phyloP scores from a whole-genome alignment of 2,329 filamentous ascomycete species.

The Aureobasidium musti region DNA sequence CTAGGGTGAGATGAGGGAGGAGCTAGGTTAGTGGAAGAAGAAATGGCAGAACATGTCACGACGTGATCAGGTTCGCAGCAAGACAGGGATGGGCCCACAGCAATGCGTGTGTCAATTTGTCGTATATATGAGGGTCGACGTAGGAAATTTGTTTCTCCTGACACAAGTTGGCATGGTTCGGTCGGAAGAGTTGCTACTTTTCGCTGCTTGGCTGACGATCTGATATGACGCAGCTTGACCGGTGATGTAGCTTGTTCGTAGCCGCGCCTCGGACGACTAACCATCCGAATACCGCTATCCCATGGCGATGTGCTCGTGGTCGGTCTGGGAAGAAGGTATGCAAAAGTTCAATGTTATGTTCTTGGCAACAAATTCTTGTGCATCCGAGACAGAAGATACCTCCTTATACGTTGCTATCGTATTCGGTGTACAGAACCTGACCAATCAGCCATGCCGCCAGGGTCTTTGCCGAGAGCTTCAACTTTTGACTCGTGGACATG shows the following conservation, averaged over 20 bases:
- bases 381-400: background rate
- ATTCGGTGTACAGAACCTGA: background rate
- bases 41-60: constrained; percentile 1
- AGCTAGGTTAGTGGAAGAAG: constrained; percentile 4
- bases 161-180: constrained; percentile 10
- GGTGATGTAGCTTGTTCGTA: background rate
- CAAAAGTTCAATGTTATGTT: background rate
- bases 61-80: background rate
- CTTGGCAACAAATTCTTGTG: constrained; percentile 1
- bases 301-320: background rate
- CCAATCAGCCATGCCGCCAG: constrained; percentile 9
- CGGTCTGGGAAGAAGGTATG: background rate
- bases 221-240: constrained; percentile 13
- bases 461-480: constrained; percentile 13
- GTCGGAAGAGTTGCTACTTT: constrained; percentile 7
- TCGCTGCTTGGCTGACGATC: constrained; percentile 19
- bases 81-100: constrained; percentile 8
- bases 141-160: constrained; percentile 1
- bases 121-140: background rate
- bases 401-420: background rate
- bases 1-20: background rate
- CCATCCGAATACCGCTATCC: background rate
- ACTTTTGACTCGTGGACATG: background rate
- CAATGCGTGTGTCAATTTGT: background rate
- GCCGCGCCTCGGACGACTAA: background rate